Percentiles rank a stretch among this genome's conserved stretches.
Conservation (phyloP, 768 basidiomycete genomes). For the Trametes sanguinea region DNA sequence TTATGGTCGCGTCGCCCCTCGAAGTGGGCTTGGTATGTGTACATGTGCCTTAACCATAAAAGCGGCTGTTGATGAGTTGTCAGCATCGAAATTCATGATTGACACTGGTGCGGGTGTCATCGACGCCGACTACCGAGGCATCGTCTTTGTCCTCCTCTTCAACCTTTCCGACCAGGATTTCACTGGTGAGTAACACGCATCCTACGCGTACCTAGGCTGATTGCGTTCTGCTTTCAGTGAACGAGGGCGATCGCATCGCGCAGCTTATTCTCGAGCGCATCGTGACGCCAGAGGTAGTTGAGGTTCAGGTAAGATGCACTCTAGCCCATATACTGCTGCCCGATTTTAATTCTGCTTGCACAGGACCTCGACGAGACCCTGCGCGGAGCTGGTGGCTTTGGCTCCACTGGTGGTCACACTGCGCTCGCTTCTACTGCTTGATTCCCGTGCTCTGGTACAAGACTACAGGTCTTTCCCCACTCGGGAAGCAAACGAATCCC, state of each 20-base stretch:
- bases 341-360: conserved; percentile 5
- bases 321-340: neutral
- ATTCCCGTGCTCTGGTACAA: no score
- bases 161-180: conserved; percentile 92
- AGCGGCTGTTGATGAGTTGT: conserved; percentile 1
- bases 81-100: conserved; percentile 97
- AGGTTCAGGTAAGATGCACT: conserved; percentile 68
- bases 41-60: neutral
- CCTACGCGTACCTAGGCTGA: neutral
- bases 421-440: conserved; percentile 33
- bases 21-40: conserved; percentile 85
- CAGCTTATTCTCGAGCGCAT: conserved; percentile 94
- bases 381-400: conserved; percentile 87
- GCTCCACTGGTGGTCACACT: conserved; percentile 88
- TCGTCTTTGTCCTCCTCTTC: conserved; percentile 89
- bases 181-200: conserved; percentile 50
- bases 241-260: conserved; percentile 93
- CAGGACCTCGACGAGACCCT: conserved; percentile 85
- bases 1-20: conserved; percentile 95
- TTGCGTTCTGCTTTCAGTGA: conserved; percentile 50
- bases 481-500: no score
- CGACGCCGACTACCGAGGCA: conserved; percentile 94
- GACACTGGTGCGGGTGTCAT: conserved; percentile 98
- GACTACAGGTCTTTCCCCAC: no score
- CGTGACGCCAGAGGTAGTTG: conserved; percentile 78